Percentiles rank a stretch among this genome's conserved stretches.
Conservation (phyloP, 2,329 filamentous ascomycete genomes). For the Calcarisporium arbuscula region DNA sequence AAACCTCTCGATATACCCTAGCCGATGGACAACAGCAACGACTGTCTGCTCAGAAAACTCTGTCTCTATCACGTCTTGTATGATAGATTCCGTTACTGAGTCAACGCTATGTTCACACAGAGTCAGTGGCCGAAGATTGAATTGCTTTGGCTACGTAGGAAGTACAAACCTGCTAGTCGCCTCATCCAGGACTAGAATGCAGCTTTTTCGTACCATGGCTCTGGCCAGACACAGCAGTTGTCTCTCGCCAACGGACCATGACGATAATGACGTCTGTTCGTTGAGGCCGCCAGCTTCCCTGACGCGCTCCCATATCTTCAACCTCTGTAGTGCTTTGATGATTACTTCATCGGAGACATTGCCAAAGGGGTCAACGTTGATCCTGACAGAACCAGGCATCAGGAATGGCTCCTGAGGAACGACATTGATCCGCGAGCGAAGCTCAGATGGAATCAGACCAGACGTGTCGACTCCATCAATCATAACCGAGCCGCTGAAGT, state of each 20-base stretch:
- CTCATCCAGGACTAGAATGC: constrained; percentile 32
- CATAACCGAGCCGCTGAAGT: constrained; percentile 32
- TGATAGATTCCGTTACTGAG: constrained; percentile 22
- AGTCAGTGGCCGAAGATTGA: not conserved
- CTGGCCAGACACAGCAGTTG: constrained; percentile 35
- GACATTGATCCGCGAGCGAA: constrained; percentile 28
- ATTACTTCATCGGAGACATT: constrained; percentile 32
- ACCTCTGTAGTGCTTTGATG: constrained; percentile 34
- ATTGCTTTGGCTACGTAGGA: not conserved
- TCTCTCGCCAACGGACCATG: constrained; percentile 34
- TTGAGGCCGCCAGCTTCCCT: constrained; percentile 31
- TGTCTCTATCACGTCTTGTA: constrained; percentile 24
- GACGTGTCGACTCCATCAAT: constrained; percentile 37
- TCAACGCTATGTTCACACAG: constrained; percentile 20
- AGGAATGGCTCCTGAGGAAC: constrained; percentile 47
- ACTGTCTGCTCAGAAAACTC: constrained; percentile 43
- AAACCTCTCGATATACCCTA: constrained; percentile 29
- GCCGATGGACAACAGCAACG: constrained; percentile 31
- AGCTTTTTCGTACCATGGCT: constrained; percentile 28
- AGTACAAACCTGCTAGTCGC: constrained; percentile 25
- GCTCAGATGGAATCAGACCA: constrained; percentile 11
- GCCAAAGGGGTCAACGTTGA: constrained; percentile 40
- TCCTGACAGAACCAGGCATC: constrained; percentile 39
- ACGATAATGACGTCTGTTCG: constrained; percentile 19
- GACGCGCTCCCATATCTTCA: constrained; percentile 36